Evolutionary conservation across 495 filamentous ascomycete genomes (phyloP).

Genomic region (Hypoxylon fragiforme): DNA sequence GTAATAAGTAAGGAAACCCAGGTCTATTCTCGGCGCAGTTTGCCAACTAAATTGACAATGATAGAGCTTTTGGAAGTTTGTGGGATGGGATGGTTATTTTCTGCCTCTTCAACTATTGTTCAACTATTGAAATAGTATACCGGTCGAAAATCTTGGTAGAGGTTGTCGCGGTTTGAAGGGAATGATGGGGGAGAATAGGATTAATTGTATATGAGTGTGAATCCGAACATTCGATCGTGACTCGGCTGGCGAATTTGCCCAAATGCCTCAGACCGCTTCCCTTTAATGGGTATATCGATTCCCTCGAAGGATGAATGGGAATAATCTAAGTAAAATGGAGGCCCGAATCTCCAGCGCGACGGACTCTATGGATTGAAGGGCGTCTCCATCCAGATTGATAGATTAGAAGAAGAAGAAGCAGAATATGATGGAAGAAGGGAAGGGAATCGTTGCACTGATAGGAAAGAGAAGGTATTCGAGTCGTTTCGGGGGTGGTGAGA

Average conservation of each 20-base stretch:
- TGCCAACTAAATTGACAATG: conserved; percentile 11
- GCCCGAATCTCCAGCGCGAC: conserved; percentile 44
- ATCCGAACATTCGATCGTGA: conserved; percentile 31
- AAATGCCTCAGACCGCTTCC: conserved; percentile 39
- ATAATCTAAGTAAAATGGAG: conserved; percentile 34
- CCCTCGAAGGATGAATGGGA: conserved; percentile 11
- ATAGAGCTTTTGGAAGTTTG: conserved; percentile 7
- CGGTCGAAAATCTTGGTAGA: conserved; percentile 18
- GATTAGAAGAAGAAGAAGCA: conserved; percentile 31
- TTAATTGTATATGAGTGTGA: conserved; percentile 26
- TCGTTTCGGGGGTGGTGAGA: conserved; percentile 37
- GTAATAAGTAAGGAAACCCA: conserved; percentile 31
- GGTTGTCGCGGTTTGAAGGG: conserved; percentile 9
- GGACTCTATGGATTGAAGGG: conserved; percentile 38
- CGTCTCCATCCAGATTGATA: conserved; percentile 37
- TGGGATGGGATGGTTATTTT: conserved; percentile 10
- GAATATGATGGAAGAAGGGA: conserved; percentile 26
- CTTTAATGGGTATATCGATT: conserved; percentile 1
- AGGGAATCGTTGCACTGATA: conserved; percentile 16
- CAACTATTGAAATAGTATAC: conserved; percentile 7
- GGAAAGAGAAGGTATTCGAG: conserved; percentile 24
- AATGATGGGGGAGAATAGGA: conserved; percentile 13
- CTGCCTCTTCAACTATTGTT: neutral
- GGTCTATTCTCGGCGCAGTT: conserved; percentile 23
- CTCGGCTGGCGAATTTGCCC: conserved; percentile 35